Base-by-base conservation (phyloP, 495 filamentous ascomycete genomes). In the Hypoxylon perforatum region DNA sequence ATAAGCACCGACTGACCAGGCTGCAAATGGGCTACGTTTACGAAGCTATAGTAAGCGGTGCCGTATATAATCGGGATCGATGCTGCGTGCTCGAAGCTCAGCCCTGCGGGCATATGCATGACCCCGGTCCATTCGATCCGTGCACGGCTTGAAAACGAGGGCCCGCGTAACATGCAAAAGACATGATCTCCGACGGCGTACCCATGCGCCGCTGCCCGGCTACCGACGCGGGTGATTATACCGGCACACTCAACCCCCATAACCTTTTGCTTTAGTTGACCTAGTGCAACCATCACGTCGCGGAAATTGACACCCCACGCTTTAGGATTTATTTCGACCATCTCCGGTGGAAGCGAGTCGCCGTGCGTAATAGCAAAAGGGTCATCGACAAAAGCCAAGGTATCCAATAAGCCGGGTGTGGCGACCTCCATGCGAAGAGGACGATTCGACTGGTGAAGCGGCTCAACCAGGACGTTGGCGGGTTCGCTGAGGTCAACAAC, bases 241-340 rank as follows among this genome's bases (percentile, higher is more conserved):
- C 79, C 74, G 0, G 75, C 74, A 38, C 77, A 80, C 22, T 84
- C 84, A 23, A 77, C 69, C 1, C 82, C 80, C 38, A 87, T 72
- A 17, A 69, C 63, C n/a, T 67, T 51, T 8, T 67, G 70, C 42
- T 75, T 69, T 2, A 83, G 65, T 39, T 78, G 71, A 1, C 85
- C 85, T 74, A 87, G 77, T 4, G 82, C 78, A 1, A 81, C 80
- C 56, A 85, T 79, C 6, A 86, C 75, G 38, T 87, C 81, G 15
- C 70, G 65, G 36, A 76, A 77, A 63, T 75, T 79, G n/a, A 83
- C 56, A 10, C 80, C 81, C 39, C 75, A 72, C 7, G 78, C 79
- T 11, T 69, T 67, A 7, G 80, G 73, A 49, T 77, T 63, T 14
- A 84, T 61, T 49, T 84, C 81, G 8, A 83, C 69, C 19, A 75